Evolutionary conservation across 352 stramenopile genomes (phyloP).

Genomic region (Phytophthora rubi): DNA sequence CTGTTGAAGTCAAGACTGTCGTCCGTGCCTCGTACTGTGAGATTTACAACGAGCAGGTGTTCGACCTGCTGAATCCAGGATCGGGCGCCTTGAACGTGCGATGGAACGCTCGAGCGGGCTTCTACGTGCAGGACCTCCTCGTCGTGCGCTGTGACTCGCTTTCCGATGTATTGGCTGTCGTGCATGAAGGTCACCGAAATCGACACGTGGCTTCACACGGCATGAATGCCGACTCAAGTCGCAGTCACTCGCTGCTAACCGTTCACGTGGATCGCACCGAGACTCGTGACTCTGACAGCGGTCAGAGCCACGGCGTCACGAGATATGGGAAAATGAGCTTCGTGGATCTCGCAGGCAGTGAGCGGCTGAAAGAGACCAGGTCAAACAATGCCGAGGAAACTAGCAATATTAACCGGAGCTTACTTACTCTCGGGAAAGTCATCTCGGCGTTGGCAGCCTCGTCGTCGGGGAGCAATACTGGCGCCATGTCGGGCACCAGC

Average conservation of each 20-base stretch:
- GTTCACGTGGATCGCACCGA: slow-evolving; percentile 72
- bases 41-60: slow-evolving; percentile 89
- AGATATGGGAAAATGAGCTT: slow-evolving; percentile 84
- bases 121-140: slow-evolving; percentile 83
- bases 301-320: slow-evolving; percentile 42
- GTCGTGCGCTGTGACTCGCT: slow-evolving; percentile 78
- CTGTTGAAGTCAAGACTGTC: slow-evolving; percentile 61
- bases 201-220: slow-evolving; percentile 66
- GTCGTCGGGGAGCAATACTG: slow-evolving; percentile 17
- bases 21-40: slow-evolving; percentile 81
- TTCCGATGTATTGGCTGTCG: slow-evolving; percentile 77
- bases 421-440: slow-evolving; percentile 86
- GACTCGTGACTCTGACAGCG: slow-evolving; percentile 49
- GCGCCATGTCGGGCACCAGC: background rate
- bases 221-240: slow-evolving; percentile 86
- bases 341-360: slow-evolving; percentile 82
- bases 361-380: slow-evolving; percentile 78
- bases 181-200: slow-evolving; percentile 78
- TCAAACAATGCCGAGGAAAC: slow-evolving; percentile 78
- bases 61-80: slow-evolving; percentile 74
- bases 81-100: slow-evolving; percentile 70
- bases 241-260: slow-evolving; percentile 80
- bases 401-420: slow-evolving; percentile 86
- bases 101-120: slow-evolving; percentile 75
- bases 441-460: slow-evolving; percentile 78